A percentile compares a stretch with the other conserved stretches of the same genome.
Conservation (phyloP, 2,329 filamentous ascomycete species). For the Westerdykella sp. region DNA sequence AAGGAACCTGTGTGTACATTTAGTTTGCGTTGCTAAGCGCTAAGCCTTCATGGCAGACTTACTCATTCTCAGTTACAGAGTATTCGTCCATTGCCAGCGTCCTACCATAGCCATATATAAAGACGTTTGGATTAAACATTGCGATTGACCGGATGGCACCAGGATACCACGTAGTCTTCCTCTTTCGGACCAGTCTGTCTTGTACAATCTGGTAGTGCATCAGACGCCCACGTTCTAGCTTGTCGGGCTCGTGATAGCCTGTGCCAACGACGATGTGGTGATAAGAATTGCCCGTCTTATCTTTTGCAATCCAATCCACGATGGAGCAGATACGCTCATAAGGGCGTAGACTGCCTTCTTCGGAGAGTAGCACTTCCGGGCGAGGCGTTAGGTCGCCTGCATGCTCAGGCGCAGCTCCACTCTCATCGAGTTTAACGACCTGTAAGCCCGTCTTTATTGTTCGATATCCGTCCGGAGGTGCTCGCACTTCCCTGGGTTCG, state of each 20-base stretch:
- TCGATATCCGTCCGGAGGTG: constrained; percentile 28
- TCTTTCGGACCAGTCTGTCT: too few relatives aligned
- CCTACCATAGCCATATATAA: too few relatives aligned
- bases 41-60: too few relatives aligned
- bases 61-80: too few relatives aligned
- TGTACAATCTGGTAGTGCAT: too few relatives aligned
- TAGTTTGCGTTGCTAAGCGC: too few relatives aligned
- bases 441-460: constrained; percentile 33
- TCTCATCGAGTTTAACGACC: constrained; percentile 19
- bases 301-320: constrained; percentile 57
- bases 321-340: constrained; percentile 57
- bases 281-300: constrained; percentile 51
- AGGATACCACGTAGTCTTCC: too few relatives aligned
- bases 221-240: too few relatives aligned
- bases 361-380: neutral
- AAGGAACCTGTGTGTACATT: too few relatives aligned
- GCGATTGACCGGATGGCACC: too few relatives aligned
- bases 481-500: constrained; percentile 29
- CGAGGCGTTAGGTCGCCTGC: constrained; percentile 4
- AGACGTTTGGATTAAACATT: too few relatives aligned
- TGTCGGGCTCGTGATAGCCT: constrained; percentile 11
- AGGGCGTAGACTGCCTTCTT: neutral
- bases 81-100: too few relatives aligned
- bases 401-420: constrained; percentile 10
- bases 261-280: constrained; percentile 59